These are phyloP conservation scores for Allium sativum DNA, from an alignment of 106 monocot genomes.

Conservation along the genomic window DNA sequence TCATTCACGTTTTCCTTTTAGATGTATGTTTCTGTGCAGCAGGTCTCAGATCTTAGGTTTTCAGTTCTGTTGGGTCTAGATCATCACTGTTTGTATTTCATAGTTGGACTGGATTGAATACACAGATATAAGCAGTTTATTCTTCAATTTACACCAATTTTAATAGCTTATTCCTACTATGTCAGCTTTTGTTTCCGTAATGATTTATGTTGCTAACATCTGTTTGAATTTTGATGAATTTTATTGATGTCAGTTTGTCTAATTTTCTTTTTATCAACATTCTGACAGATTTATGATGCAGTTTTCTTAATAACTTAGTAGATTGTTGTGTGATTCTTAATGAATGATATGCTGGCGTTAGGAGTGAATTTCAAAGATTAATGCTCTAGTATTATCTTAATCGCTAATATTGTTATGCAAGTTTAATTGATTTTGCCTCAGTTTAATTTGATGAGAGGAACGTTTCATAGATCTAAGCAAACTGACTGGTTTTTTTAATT, in stretches of 20 bases:
- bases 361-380: no score
- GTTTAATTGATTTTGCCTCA: not conserved
- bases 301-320: not conserved
- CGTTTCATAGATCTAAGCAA: no score
- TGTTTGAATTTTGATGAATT: not conserved
- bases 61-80: not conserved
- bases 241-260: not conserved
- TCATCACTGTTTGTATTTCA: not conserved
- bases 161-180: no score
- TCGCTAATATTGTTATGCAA: not conserved
- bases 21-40: not conserved
- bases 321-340: not conserved
- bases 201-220: not conserved
- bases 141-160: not conserved
- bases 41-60: not conserved
- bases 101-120: conserved; percentile 3
- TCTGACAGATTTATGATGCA: not conserved
- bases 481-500: not conserved
- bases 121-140: not conserved
- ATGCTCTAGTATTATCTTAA: not conserved
- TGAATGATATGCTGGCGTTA: no score
- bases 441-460: not conserved
- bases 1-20: not conserved
- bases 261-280: not conserved
- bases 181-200: no score